Conservation (phyloP, 2,329 filamentous ascomycete genomes). For the Lecanoromycetidae sp. region DNA sequence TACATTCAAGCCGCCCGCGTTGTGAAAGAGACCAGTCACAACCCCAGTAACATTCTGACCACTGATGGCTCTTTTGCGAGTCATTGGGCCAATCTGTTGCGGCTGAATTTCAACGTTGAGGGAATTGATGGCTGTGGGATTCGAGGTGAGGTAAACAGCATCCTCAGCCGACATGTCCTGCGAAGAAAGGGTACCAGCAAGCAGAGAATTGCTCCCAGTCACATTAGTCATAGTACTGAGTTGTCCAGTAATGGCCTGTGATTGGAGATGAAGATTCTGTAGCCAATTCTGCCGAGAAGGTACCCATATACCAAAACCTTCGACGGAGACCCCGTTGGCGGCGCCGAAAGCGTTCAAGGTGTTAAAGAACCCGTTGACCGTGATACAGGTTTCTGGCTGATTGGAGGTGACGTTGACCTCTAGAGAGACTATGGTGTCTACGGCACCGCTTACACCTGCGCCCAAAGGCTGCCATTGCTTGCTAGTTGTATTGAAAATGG, state of each 20-base stretch:
- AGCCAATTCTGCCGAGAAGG: slow-evolving; percentile 79
- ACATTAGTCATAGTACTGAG: slow-evolving; percentile 61
- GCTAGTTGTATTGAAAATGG: slow-evolving; percentile 56
- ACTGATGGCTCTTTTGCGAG: slow-evolving; percentile 34
- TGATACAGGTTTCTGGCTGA: slow-evolving; percentile 59
- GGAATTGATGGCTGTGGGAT: slow-evolving; percentile 22
- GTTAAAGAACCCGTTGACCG: slow-evolving; percentile 69
- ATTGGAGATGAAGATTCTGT: slow-evolving; percentile 56
- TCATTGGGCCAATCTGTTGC: slow-evolving; percentile 21
- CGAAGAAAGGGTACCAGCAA: slow-evolving; percentile 72
- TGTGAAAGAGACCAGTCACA: slow-evolving; percentile 68
- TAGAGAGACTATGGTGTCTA: slow-evolving; percentile 63
- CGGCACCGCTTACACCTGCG: slow-evolving; percentile 70
- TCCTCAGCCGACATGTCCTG: slow-evolving; percentile 61
- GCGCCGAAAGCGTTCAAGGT: slow-evolving; percentile 56
- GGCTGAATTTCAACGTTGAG: slow-evolving; percentile 27
- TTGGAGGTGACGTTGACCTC: slow-evolving; percentile 62
- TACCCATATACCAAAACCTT: slow-evolving; percentile 85
- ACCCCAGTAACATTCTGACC: slow-evolving; percentile 50
- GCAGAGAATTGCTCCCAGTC: slow-evolving; percentile 50
- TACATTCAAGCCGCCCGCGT: slow-evolving; percentile 56
- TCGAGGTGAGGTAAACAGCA: slow-evolving; percentile 48
- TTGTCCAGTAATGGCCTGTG: slow-evolving; percentile 57
- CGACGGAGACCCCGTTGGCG: slow-evolving; percentile 48
- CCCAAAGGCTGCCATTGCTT: slow-evolving; percentile 69